These are phyloP conservation scores for Exobasidium cylindrosporum DNA, from an alignment of 1,284 basidiomycete genomes.

Conservation along the genomic window DNA sequence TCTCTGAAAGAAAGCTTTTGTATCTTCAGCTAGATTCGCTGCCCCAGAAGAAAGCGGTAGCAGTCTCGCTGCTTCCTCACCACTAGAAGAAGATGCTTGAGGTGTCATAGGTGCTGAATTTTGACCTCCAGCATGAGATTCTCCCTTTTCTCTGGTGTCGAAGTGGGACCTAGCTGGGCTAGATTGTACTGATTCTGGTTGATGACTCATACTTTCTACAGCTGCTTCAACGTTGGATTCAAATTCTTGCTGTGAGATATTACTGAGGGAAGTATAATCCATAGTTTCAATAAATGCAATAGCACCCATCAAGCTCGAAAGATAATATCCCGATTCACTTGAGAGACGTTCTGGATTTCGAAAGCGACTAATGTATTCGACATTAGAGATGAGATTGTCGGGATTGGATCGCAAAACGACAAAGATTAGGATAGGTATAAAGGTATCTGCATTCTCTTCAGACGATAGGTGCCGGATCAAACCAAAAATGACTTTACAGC, in stretches of 20 bases:
- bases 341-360: slow-evolving; percentile 82
- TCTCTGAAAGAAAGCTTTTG: slow-evolving; percentile 48
- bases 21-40: slow-evolving; percentile 49
- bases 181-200: slow-evolving; percentile 12
- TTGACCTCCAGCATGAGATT: slow-evolving; percentile 12
- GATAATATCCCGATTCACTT: slow-evolving; percentile 94
- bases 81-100: slow-evolving; percentile 23
- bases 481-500: slow-evolving; percentile 98
- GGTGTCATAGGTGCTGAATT: slow-evolving; percentile 26
- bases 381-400: slow-evolving; percentile 85
- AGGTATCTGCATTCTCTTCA: slow-evolving; percentile 68
- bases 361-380: slow-evolving; percentile 87
- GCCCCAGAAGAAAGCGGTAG: slow-evolving; percentile 33
- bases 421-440: slow-evolving; percentile 90
- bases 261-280: slow-evolving; percentile 87
- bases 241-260: slow-evolving; percentile 88
- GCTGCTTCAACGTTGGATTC: slow-evolving; percentile 63
- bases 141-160: neutral
- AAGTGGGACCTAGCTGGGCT: neutral
- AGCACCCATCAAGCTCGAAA: slow-evolving; percentile 76
- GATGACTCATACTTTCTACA: slow-evolving; percentile 23
- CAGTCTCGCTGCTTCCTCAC: slow-evolving; percentile 37
- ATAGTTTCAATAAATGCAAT: slow-evolving; percentile 95
- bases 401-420: slow-evolving; percentile 92
- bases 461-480: slow-evolving; percentile 74